Evolutionary conservation across 2,329 filamentous ascomycete genomes (phyloP).

Genomic region (Elsinoe arachidis): DNA sequence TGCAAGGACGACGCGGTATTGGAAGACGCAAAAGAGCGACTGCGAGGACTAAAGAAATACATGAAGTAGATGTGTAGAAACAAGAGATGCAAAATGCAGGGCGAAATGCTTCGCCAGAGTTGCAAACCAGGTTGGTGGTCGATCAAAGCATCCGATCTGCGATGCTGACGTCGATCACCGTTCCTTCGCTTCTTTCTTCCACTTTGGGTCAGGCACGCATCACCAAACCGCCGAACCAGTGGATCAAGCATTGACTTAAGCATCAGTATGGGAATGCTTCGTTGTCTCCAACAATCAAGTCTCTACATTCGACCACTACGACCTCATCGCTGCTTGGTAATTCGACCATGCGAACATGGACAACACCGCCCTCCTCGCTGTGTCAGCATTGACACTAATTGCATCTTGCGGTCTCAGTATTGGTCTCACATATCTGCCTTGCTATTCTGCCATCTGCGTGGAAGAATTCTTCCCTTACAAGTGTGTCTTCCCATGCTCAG

Average conservation of each 20-base stretch:
- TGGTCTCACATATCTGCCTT: background rate
- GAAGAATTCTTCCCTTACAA: background rate
- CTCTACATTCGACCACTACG: background rate
- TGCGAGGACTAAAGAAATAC: slow-evolving; percentile 43
- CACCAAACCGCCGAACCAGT: too few species aligned
- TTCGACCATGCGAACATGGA: background rate
- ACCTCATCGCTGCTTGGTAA: background rate
- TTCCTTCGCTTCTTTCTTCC: background rate
- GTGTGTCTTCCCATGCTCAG: background rate
- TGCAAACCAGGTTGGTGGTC: background rate
- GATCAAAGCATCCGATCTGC: background rate
- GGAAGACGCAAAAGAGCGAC: slow-evolving; percentile 41
- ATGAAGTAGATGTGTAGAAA: slow-evolving; percentile 23
- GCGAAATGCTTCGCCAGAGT: background rate
- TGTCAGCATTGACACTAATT: background rate
- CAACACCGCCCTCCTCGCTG: background rate
- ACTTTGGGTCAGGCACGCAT: background rate
- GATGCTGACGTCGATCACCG: background rate
- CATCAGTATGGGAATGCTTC: background rate
- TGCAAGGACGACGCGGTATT: slow-evolving; percentile 85
- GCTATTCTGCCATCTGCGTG: background rate
- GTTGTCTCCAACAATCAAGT: too few species aligned
- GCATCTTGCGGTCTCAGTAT: background rate
- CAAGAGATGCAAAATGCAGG: background rate
- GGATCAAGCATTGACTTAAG: too few species aligned